phyloP scores from a whole-genome alignment of 2,329 filamentous ascomycete genomes.

The Fusarium sterilihyphosum region DNA sequence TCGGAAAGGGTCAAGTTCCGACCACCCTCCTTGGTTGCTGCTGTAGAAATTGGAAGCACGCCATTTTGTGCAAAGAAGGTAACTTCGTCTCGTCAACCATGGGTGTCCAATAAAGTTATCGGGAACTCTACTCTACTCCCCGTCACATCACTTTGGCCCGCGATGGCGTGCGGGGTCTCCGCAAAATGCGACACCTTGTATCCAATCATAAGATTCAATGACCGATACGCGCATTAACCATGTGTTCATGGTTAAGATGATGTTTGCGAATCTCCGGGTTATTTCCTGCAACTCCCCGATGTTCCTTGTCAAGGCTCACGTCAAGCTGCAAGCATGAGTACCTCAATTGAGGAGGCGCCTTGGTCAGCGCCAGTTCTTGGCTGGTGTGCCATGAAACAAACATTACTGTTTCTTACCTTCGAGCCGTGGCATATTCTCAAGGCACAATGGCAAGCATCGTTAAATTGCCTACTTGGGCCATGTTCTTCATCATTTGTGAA shows the following conservation, averaged over 20 bases:
- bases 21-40: background rate
- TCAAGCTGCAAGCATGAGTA: background rate
- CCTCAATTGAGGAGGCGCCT: too few species aligned
- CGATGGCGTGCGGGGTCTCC: constrained; percentile 43
- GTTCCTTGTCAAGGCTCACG: background rate
- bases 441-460: background rate
- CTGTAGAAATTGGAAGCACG: constrained; percentile 23
- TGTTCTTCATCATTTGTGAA: background rate
- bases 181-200: constrained; percentile 1
- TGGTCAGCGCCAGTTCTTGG: background rate
- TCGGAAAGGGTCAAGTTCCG: background rate
- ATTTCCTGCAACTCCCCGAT: constrained; percentile 33
- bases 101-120: constrained; percentile 34
- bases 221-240: constrained; percentile 25
- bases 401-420: too few species aligned
- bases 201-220: constrained; percentile 24
- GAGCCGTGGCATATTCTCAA: background rate
- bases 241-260: background rate
- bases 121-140: background rate
- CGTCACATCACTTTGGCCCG: constrained; percentile 32
- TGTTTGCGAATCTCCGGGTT: constrained; percentile 9
- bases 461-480: background rate
- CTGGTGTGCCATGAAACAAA: background rate
- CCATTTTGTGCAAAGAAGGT: constrained; percentile 20
- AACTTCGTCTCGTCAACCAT: background rate